These are phyloP conservation scores for Aphanocladium album DNA, from an alignment of 2,329 filamentous ascomycete species.

Conservation along the genomic window DNA sequence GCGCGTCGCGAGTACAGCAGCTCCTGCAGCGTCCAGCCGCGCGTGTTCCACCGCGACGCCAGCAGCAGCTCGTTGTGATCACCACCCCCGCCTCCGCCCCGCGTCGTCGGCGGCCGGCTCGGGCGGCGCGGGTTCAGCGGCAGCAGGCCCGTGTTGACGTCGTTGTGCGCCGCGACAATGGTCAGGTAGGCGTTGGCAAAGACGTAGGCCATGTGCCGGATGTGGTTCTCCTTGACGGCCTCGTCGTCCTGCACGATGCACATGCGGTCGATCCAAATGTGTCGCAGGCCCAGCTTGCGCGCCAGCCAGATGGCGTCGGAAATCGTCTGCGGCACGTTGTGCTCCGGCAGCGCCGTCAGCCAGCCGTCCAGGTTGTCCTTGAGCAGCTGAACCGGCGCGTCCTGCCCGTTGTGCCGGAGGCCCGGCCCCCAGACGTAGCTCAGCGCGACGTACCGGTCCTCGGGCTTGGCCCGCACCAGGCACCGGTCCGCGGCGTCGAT, in stretches of 20 bases:
- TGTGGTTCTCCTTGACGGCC: constrained; percentile 33
- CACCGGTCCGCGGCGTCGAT: constrained; percentile 36
- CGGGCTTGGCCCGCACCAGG: constrained; percentile 33
- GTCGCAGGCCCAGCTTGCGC: constrained; percentile 37
- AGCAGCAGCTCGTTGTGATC: constrained; percentile 36
- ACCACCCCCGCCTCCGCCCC: no score
- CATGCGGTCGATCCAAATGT: constrained; percentile 43
- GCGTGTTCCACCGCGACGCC: constrained; percentile 33
- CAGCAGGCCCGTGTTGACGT: constrained; percentile 33
- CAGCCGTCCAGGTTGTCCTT: constrained; percentile 33
- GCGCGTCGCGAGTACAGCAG: constrained; percentile 37
- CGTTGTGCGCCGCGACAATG: constrained; percentile 38
- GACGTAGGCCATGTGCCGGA: constrained; percentile 40
- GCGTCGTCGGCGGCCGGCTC: constrained; percentile 19
- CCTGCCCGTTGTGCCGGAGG: constrained; percentile 22
- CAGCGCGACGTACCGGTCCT: constrained; percentile 39
- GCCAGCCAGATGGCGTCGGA: constrained; percentile 41
- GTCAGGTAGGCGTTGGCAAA: constrained; percentile 42
- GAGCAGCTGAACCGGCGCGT: constrained; percentile 27
- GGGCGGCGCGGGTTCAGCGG: constrained; percentile 31
- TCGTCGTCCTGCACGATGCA: constrained; percentile 42
- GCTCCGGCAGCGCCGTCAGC: constrained; percentile 31
- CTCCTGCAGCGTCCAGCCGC: constrained; percentile 42
- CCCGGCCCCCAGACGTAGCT: constrained; percentile 40
- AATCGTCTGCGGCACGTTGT: constrained; percentile 36